Evolutionary conservation across 306 rosid genomes (phyloP).

Genomic region (Astragalus glycyphyllos): DNA sequence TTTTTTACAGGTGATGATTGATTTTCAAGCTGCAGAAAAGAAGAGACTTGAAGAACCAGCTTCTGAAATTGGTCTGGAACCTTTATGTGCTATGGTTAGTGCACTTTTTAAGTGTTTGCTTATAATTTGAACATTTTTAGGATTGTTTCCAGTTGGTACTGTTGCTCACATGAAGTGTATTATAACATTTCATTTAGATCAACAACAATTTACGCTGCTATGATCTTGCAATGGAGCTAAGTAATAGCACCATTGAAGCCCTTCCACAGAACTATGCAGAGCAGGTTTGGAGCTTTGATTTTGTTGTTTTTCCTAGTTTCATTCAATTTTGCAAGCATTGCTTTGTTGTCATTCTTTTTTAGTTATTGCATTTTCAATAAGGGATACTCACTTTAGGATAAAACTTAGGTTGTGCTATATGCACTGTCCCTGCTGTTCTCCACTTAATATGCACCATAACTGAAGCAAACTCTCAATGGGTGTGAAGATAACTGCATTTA

Average conservation of each 20-base stretch:
- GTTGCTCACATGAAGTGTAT: constrained; percentile 31
- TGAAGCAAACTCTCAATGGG: no score
- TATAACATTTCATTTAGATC: constrained; percentile 57
- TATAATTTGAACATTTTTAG: constrained; percentile 29
- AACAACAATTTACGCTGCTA: constrained; percentile 98
- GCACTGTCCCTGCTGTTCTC: no score
- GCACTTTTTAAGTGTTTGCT: constrained; percentile 10
- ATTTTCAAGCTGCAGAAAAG: constrained; percentile 97
- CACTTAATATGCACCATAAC: no score
- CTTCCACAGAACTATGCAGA: constrained; percentile 92
- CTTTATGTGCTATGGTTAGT: constrained; percentile 95
- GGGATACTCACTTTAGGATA: no score
- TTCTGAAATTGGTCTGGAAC: constrained; percentile 94
- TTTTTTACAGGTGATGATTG: constrained; percentile 84
- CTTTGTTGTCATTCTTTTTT: constrained; percentile 18
- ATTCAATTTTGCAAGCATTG: constrained; percentile 32
- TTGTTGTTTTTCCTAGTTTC: constrained; percentile 39
- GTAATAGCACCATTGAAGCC: constrained; percentile 88
- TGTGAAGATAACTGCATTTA: no score
- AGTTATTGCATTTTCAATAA: neutral
- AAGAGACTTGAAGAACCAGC: constrained; percentile 89
- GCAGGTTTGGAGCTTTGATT: constrained; percentile 68
- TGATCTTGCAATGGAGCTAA: constrained; percentile 96
- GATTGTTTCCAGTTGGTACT: constrained; percentile 33
- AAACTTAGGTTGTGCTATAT: no score